Base-by-base conservation (phyloP, 345 rosid genomes). In the Sisymbrium altissimum region DNA sequence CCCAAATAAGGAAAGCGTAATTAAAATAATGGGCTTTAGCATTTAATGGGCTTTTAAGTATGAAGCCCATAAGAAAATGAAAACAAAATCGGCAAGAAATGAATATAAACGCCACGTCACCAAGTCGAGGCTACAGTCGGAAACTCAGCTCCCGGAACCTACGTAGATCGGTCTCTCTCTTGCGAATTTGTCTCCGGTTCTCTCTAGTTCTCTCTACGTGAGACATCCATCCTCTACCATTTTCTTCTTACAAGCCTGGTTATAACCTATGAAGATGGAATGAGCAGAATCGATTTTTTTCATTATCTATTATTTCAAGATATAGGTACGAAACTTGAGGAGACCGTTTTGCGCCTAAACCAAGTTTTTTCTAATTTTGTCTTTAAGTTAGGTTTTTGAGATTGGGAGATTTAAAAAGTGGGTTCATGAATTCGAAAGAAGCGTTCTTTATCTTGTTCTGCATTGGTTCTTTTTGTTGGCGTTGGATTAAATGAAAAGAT, bases 31-130 rank as follows among this genome's bases (percentile, higher is more conserved):
- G n/a, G n/a, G n/a, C n/a, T n/a, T n/a, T n/a, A n/a, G 11, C 25
- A 4, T 48, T 18, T 27, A 25, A 6, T 53, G 61, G 61, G 61
- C 61, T 19, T 55, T 38, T 0, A 9, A 1, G 3, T 55, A 3
- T n/a, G 7, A 60, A 40, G 48, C 48, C 48, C 48, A 60, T 29
- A 14, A 14, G 8, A 39, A 4, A 35, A 15, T 7, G 14, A 17
- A 38, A 19, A 10, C 10, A 7, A 29, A 19, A 15, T 3, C 2
- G 19, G 39, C 8, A 7, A 5, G 4, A 15, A 19, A 3, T 35
- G 38, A 35, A 35, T 8, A 35, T 35, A 35, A 39, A 59, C 30
- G 67, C 58, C 76, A 72, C 76, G 69, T 72, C 62, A 62, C 54
- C 35, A 52, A 40, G 14, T 4, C 52, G 0, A 23, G 32, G 15